These are phyloP conservation scores for Ilex aquifolium DNA, from an alignment of 257 asterid genomes.

Conservation along the genomic window DNA sequence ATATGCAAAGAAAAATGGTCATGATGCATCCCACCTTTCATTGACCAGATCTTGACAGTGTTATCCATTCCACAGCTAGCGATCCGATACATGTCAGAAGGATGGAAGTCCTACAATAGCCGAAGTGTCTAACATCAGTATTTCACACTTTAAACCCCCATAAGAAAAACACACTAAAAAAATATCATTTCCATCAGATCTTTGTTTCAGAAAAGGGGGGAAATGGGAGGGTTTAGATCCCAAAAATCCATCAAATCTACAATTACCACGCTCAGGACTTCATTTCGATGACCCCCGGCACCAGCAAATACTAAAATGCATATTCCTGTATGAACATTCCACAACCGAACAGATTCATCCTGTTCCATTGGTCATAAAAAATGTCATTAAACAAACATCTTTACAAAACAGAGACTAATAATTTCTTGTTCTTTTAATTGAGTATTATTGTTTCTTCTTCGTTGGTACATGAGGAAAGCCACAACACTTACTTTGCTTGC, in stretches of 20 bases:
- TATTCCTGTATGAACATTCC: conserved; percentile 97
- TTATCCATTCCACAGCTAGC: conserved; percentile 99
- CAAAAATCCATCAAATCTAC: neutral
- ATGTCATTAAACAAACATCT: neutral
- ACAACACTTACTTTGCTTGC: conserved; percentile 79
- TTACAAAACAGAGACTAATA: neutral
- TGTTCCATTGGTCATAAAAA: conserved; percentile 16
- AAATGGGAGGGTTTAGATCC: neutral
- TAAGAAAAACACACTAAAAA: conserved; percentile 13
- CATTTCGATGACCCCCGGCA: conserved; percentile 99
- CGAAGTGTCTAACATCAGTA: neutral
- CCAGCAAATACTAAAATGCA: conserved; percentile 99
- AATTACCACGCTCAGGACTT: conserved; percentile 95
- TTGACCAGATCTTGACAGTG: conserved; percentile 95
- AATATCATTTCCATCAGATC: neutral
- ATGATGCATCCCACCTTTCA: conserved; percentile 58
- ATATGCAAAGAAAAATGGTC: neutral
- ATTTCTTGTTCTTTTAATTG: neutral
- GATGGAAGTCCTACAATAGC: conserved; percentile 80
- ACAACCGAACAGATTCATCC: conserved; percentile 98
- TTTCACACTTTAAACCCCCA: neutral
- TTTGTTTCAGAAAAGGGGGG: neutral
- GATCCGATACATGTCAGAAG: conserved; percentile 81
- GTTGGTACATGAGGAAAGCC: conserved; percentile 1
- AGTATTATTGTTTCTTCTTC: no score